Percentiles rank a stretch among this genome's conserved stretches.
Conservation (phyloP, 202 grass and related monocot genomes). For the Musa balbisiana region DNA sequence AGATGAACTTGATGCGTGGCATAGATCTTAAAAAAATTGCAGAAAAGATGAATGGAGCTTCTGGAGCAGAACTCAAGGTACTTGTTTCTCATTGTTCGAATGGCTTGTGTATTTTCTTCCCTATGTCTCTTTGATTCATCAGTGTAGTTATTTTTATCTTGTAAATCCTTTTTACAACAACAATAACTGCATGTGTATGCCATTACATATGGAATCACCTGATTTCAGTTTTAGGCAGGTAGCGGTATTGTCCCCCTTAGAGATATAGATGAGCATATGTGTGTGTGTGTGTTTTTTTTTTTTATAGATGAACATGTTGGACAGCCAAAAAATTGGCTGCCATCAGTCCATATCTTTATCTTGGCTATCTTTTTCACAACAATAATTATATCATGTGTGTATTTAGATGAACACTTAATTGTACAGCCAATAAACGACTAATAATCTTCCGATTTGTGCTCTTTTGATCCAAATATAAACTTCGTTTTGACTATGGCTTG, state of each 20-base stretch:
- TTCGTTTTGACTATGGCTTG: not conserved
- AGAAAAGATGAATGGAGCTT: conserved; percentile 89
- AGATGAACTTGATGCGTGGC: conserved; percentile 98
- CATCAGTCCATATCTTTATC: no score
- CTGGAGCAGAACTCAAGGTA: conserved; percentile 97
- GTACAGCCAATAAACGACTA: no score
- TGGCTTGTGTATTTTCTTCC: not conserved
- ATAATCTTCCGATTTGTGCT: not conserved
- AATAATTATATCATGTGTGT: no score
- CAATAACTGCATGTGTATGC: not conserved
- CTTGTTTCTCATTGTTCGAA: not conserved
- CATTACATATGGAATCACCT: not conserved
- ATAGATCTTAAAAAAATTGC: conserved; percentile 99
- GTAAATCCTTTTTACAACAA: not conserved
- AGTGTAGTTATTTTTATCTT: not conserved
- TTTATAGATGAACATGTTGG: no score
- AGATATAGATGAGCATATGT: no score
- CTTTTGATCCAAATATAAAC: not conserved
- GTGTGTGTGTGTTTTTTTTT: no score
- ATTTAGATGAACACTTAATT: no score
- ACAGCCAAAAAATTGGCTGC: no score
- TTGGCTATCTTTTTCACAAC: no score
- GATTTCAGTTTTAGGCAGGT: no score
- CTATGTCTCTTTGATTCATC: not conserved
- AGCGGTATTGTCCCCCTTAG: no score